Evolutionary conservation across 228 moss, liverwort and hornwort genomes (phyloP).

Genomic region (Sphagnum magellanicum): DNA sequence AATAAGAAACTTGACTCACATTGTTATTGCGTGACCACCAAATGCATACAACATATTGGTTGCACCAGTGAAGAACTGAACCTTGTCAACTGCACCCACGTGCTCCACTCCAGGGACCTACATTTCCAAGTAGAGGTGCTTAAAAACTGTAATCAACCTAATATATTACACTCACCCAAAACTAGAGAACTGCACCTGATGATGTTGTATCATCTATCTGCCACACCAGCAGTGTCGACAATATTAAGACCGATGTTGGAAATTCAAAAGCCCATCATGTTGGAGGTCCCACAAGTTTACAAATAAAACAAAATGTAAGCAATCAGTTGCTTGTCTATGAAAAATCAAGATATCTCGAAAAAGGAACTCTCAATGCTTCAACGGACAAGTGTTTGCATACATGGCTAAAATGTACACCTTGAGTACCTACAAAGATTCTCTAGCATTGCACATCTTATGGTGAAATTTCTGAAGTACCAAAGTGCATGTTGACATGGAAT

Average conservation of each 20-base stretch:
- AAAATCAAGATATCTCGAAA: no score
- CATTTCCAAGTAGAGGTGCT: not conserved
- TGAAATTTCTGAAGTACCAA: no score
- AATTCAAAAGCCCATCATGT: no score
- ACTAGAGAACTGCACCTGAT: not conserved
- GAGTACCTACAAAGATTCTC: no score
- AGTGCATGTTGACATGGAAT: no score
- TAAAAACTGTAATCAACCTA: not conserved
- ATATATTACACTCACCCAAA: not conserved
- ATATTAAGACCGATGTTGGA: no score
- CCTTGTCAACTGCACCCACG: slow-evolving; percentile 20
- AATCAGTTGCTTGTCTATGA: not conserved
- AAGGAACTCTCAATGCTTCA: no score
- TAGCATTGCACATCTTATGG: no score
- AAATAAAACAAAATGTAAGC: not conserved
- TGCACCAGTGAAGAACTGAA: slow-evolving; percentile 60
- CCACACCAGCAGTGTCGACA: not conserved
- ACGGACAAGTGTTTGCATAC: no score
- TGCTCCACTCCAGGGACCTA: slow-evolving; percentile 41
- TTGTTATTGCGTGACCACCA: slow-evolving; percentile 53
- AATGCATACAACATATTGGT: slow-evolving; percentile 67
- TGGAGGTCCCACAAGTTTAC: not conserved
- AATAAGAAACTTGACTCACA: slow-evolving; percentile 16
- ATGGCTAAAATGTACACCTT: no score
- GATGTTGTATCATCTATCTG: not conserved